Base-by-base conservation (phyloP, 306 rosid species). In the Sicyos edulis region DNA sequence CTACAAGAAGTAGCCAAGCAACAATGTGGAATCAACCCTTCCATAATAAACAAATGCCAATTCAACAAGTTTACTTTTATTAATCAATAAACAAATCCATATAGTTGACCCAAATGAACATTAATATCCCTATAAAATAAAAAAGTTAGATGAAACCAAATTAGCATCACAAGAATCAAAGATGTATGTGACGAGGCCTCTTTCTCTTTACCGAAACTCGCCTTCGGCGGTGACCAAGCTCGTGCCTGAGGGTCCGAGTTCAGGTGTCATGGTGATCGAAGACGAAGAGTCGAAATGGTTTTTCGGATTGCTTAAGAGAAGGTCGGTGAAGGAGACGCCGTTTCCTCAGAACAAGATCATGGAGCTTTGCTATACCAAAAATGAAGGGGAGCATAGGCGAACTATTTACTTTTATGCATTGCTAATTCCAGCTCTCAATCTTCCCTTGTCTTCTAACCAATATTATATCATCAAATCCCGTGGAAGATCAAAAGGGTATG, bases 391-490 rank as follows among this genome's bases (percentile, higher is more conserved):
- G 10, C 63, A 70, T 13, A 70, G 0, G 11, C 55, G 56, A 6
- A 65, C 58, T 62, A n/a, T 81, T 34, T 78, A 70, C 52, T 81
- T 69, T 56, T 82, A 81, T 29, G 86, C 83, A 22, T 51, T 80
- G 64, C 86, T 92, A 80, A 81, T 92, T 74, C 96, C 97, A 4
- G 97, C 77, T 59, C 86, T 88, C 21, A 76, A 79, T 67, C 87
- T 79, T 34, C 96, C 98, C 6, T 20, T 86, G 71, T 83, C 89
- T 71, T 80, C 93, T 58, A 84, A 87, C 12, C 78, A 40, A 19
- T 91, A 89, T 84, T 90, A 90, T 75, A 86, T 83, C 0, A 68
- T 92, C 4, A 77, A 78, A 2, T 86, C 82, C 3, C 67, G 54
- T 11, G 92, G 83, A 45, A 82, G 78, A 66, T 73, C 83, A 21